A percentile compares a stretch with the other conserved stretches of the same genome.
These are phyloP conservation scores for Saururus chinensis DNA, from an alignment of 164 flowering plant genomes.

Conservation along the genomic window DNA sequence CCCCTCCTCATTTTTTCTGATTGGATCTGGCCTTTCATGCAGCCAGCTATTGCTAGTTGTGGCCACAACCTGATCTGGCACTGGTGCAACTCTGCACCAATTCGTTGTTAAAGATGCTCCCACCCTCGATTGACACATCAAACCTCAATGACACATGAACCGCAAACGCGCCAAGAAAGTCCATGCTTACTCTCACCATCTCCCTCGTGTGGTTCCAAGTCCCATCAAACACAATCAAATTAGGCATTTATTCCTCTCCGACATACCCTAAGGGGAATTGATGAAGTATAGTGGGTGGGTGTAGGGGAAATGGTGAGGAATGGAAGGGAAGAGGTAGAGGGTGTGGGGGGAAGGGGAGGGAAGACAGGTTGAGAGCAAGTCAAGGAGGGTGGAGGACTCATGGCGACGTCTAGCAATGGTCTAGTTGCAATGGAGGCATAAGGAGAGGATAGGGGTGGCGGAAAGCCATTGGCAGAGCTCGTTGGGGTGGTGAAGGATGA, in stretches of 20 bases:
- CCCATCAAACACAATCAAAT: conserved; percentile 73
- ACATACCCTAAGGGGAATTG: conserved; percentile 1
- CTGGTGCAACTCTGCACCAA: conserved; percentile 52
- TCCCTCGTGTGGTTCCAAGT: conserved; percentile 96
- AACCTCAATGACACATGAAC: conserved; percentile 49
- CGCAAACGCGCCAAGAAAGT: conserved; percentile 53
- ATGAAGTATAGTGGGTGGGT: conserved; percentile 16
- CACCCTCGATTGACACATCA: conserved; percentile 47
- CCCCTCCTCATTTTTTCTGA: too few relatives aligned
- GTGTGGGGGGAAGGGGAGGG: conserved; percentile 18
- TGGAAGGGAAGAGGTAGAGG: conserved; percentile 60
- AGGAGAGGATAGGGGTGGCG: conserved; percentile 68
- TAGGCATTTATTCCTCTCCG: not conserved
- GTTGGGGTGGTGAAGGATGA: conserved; percentile 88
- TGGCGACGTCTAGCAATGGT: conserved; percentile 57
- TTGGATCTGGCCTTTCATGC: too few relatives aligned
- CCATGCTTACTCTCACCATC: conserved; percentile 73
- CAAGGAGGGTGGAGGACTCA: conserved; percentile 34
- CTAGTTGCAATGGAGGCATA: conserved; percentile 47
- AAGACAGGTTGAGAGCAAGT: conserved; percentile 38
- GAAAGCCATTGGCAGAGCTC: conserved; percentile 79
- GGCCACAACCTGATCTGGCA: too few relatives aligned
- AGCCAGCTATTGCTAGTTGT: too few relatives aligned
- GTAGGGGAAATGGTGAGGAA: conserved; percentile 15
- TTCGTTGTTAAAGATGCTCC: conserved; percentile 61